These are phyloP conservation scores for Thraustochytrium sp. DNA, from an alignment of 352 stramenopile genomes.

Conservation along the genomic window DNA sequence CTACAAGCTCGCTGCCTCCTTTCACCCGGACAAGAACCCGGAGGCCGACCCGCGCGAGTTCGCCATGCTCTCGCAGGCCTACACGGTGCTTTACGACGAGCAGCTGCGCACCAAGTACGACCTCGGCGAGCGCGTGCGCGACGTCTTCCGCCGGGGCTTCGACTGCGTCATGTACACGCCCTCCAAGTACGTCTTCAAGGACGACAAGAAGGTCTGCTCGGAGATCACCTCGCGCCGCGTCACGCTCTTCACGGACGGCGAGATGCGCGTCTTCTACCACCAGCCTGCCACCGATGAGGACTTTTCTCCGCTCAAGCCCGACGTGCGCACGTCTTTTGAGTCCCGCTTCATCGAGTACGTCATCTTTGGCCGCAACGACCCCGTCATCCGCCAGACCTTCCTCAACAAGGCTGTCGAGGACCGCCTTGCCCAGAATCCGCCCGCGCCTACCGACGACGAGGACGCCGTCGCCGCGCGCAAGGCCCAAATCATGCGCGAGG, in stretches of 20 bases:
- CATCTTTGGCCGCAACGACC: slow-evolving; percentile 25
- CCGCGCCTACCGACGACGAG: neutral
- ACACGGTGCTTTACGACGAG: slow-evolving; percentile 29
- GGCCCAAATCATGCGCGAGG: neutral
- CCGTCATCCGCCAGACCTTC: slow-evolving; percentile 19
- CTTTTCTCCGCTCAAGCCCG: neutral
- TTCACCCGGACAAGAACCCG: slow-evolving; percentile 40
- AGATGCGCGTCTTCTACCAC: neutral
- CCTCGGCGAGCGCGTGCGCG: neutral
- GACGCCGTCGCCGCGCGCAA: neutral
- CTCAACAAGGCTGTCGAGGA: neutral
- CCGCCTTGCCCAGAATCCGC: neutral
- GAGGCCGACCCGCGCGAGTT: slow-evolving; percentile 13
- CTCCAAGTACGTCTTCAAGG: neutral
- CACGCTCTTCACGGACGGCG: slow-evolving; percentile 28
- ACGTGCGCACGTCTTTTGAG: neutral
- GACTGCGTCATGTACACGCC: slow-evolving; percentile 35
- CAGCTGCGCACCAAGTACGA: slow-evolving; percentile 27
- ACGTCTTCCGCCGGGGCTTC: slow-evolving; percentile 30
- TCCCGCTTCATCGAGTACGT: slow-evolving; percentile 17
- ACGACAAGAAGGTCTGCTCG: neutral
- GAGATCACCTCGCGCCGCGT: neutral
- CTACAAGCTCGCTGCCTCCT: slow-evolving; percentile 23
- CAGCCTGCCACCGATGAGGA: neutral
- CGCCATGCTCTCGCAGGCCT: slow-evolving; percentile 25